phyloP scores from a whole-genome alignment of 2,329 filamentous ascomycete genomes.

The Cordyceps tenuipes region DNA sequence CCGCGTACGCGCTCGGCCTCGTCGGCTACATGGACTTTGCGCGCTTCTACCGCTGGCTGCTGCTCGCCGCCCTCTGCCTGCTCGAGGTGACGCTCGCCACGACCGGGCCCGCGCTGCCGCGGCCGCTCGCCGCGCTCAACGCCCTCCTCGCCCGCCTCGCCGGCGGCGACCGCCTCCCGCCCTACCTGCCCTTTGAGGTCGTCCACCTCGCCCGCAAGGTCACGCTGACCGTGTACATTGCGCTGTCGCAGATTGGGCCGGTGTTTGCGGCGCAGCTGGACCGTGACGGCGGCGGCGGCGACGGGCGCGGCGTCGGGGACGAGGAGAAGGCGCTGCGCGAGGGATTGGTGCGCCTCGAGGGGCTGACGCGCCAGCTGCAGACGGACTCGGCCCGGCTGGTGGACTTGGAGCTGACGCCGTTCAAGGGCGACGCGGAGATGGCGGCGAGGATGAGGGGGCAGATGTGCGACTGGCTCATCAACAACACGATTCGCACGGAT shows the following conservation, averaged over 20 bases:
- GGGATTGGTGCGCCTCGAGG: slow-evolving; percentile 60
- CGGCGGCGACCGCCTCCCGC: slow-evolving; percentile 42
- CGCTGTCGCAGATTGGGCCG: slow-evolving; percentile 71
- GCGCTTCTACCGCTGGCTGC: slow-evolving; percentile 57
- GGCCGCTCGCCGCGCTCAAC: slow-evolving; percentile 38
- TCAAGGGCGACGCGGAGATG: slow-evolving; percentile 60
- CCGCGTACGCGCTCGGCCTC: slow-evolving; percentile 53
- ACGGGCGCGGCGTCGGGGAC: slow-evolving; percentile 18
- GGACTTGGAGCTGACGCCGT: slow-evolving; percentile 73
- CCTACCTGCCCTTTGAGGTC: slow-evolving; percentile 79
- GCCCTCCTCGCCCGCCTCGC: slow-evolving; percentile 29
- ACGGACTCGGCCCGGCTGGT: slow-evolving; percentile 62
- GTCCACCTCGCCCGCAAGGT: slow-evolving; percentile 67
- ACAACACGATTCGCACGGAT: slow-evolving; percentile 74
- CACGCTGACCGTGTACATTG: slow-evolving; percentile 72
- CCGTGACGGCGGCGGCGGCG: slow-evolving; percentile 18
- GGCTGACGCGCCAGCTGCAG: slow-evolving; percentile 51
- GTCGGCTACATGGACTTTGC: slow-evolving; percentile 62
- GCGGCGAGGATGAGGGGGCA: slow-evolving; percentile 53
- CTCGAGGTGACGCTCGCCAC: slow-evolving; percentile 52
- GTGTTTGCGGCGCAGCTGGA: slow-evolving; percentile 37
- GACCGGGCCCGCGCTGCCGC: slow-evolving; percentile 45
- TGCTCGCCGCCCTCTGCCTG: slow-evolving; percentile 42
- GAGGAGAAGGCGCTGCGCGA: slow-evolving; percentile 45
- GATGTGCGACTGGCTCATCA: slow-evolving; percentile 78